Evolutionary conservation across 2,329 filamentous ascomycete species (phyloP).

Genomic region (Fusarium albosuccineum): DNA sequence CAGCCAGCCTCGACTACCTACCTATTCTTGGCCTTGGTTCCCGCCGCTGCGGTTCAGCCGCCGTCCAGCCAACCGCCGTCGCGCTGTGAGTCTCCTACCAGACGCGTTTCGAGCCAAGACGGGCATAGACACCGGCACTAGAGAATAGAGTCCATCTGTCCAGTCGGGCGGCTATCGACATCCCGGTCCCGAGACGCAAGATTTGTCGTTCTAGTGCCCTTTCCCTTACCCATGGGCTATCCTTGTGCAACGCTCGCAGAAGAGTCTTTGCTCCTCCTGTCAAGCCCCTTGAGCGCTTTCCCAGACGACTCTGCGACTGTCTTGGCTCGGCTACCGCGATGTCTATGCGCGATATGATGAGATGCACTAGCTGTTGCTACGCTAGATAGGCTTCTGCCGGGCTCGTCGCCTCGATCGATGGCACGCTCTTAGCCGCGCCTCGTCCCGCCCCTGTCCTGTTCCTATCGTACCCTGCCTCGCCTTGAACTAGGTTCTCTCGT

Average conservation of each 20-base stretch:
- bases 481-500: slow-evolving; percentile 11
- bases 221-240: not conserved
- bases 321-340: slow-evolving; percentile 20
- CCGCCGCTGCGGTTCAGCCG: slow-evolving; percentile 14
- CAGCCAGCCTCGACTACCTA: not conserved
- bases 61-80: slow-evolving; percentile 20
- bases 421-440: slow-evolving; percentile 37
- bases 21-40: slow-evolving; percentile 17
- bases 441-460: slow-evolving; percentile 9
- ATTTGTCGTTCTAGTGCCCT: not conserved
- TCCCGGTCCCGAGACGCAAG: slow-evolving; percentile 34
- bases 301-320: slow-evolving; percentile 18
- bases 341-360: slow-evolving; percentile 36
- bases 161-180: slow-evolving; percentile 43
- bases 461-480: not conserved
- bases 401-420: slow-evolving; percentile 1
- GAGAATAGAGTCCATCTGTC: slow-evolving; percentile 1
- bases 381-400: slow-evolving; percentile 11
- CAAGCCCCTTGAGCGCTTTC: slow-evolving; percentile 34
- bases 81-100: slow-evolving; percentile 25
- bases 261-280: not conserved
- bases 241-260: slow-evolving; percentile 16
- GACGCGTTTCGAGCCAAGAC: slow-evolving; percentile 13
- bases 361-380: slow-evolving; percentile 30
- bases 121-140: not conserved